Evolutionary conservation across 2,329 filamentous ascomycete genomes (phyloP), one percentile per base, ranked within the genome.

Genomic region (Penicillium griseofulvum): DNA sequence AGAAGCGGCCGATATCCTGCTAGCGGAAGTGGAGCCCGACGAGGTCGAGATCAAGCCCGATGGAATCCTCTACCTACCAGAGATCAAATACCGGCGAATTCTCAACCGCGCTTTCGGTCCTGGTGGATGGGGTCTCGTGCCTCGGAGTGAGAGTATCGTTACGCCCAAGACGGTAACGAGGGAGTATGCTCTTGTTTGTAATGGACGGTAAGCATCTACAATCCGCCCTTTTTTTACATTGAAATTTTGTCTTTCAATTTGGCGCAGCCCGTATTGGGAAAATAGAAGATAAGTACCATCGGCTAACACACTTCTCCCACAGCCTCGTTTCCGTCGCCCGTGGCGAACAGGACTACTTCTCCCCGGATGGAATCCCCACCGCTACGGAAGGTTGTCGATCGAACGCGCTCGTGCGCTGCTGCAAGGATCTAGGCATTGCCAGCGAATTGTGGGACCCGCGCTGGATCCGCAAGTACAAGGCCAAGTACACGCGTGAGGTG

Each of bases 41-140:
- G 93, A 97, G 74, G 87, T 99, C 52, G 94, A 99, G 79, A 88
- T 99, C 71, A 99, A 99, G 79, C 93, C 94, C 31, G 94, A 99
- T 77, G 94, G 94, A 33, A 93, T 99, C 64, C 80, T 97, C 56
- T 99, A 97, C 73, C 80, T 99, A 55, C 94, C 94, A 12, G 94
- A 99, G 81, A 97, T 99, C 80, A 97, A 97, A 78, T 99, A 99
- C 77, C 81, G 94, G 42, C 81, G 93, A 60, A 93, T 96, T 61
- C 76, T 99, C 66, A 97, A 97, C 52, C 80, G 81, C 67, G 91
- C 91, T 0, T 99, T 99, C 76, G 93, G 94, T 0, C 94, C 94
- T 0, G 94, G 95, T 51, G 94, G 89, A 7, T 99, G 94, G 94
- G 94, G 94, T 0, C 78, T 99, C 52, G 93, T 93, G 53, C 94